Conservation (phyloP, 371 early-diverging fungal genomes). For the Vairimorpha ceranae region DNA sequence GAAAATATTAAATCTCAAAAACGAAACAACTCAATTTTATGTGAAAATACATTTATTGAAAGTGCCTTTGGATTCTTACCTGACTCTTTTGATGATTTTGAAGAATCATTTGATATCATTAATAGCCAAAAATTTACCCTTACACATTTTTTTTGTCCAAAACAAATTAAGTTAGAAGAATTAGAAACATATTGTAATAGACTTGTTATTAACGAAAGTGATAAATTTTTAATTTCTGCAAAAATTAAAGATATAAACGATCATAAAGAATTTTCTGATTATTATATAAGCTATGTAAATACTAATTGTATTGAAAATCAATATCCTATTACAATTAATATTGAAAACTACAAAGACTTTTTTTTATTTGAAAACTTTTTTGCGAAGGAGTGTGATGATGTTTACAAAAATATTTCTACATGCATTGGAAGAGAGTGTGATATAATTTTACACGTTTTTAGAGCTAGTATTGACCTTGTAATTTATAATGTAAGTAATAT, state of each 20-base stretch:
- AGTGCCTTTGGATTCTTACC: constrained; percentile 47
- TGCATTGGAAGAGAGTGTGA: constrained; percentile 14
- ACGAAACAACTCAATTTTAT: background rate
- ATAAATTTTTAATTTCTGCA: constrained; percentile 24
- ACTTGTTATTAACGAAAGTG: constrained; percentile 34
- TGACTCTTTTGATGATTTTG: constrained; percentile 31
- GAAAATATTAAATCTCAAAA: background rate
- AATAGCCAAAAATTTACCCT: background rate
- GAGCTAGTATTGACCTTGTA: constrained; percentile 36
- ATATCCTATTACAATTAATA: background rate
- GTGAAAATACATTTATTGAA: constrained; percentile 13
- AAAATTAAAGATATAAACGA: constrained; percentile 1
- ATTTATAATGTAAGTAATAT: constrained; percentile 37
- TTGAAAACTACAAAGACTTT: constrained; percentile 11
- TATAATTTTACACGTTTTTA: constrained; percentile 52
- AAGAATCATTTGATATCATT: constrained; percentile 26
- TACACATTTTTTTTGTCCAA: constrained; percentile 18
- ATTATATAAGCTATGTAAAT: constrained; percentile 12
- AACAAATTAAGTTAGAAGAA: constrained; percentile 11
- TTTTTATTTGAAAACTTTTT: constrained; percentile 23
- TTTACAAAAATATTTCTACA: background rate
- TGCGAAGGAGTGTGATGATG: background rate
- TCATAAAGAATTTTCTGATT: background rate
- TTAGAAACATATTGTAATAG: background rate
- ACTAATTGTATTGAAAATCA: constrained; percentile 19